Conservation (phyloP, 2,329 filamentous ascomycete genomes). For the Aspergillus glaucus region DNA sequence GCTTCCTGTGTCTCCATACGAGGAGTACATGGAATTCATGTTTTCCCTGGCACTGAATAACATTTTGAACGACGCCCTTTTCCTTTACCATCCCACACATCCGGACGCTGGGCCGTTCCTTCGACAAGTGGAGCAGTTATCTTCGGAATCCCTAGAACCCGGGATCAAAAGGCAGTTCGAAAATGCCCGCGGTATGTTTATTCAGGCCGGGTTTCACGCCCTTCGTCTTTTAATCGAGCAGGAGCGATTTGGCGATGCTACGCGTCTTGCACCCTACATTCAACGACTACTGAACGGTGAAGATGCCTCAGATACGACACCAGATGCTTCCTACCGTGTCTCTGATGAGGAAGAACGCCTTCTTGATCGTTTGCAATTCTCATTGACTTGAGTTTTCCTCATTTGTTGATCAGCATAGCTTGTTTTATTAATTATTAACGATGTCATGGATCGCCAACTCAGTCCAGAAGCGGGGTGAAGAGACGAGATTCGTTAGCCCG, state of each 20-base stretch:
- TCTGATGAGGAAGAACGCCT: conserved; percentile 19
- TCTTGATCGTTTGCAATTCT: conserved; percentile 18
- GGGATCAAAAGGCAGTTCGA: conserved; percentile 13
- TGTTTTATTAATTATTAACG: background rate
- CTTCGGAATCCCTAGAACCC: conserved; percentile 12
- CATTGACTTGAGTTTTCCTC: conserved; percentile 10
- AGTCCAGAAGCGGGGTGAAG: background rate
- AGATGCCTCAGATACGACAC: conserved; percentile 5
- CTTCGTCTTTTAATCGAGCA: conserved; percentile 33
- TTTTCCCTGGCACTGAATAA: conserved; percentile 17
- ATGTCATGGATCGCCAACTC: background rate
- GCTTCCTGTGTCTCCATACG: conserved; percentile 25
- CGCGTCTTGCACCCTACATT: conserved; percentile 23
- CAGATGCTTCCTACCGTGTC: conserved; percentile 9
- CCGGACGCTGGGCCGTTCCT: conserved; percentile 28
- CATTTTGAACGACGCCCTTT: conserved; percentile 23
- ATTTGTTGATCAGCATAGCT: background rate
- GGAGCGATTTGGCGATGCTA: conserved; percentile 22
- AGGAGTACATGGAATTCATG: conserved; percentile 24
- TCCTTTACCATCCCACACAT: conserved; percentile 33
- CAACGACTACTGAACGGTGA: conserved; percentile 25
- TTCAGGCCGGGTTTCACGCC: conserved; percentile 31
- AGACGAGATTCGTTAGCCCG: conserved; percentile 4
- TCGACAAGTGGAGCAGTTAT: conserved; percentile 12
- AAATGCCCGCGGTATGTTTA: conserved; percentile 21